Base-by-base conservation (phyloP, 495 filamentous ascomycete genomes). In the Penicillium mononematosum region DNA sequence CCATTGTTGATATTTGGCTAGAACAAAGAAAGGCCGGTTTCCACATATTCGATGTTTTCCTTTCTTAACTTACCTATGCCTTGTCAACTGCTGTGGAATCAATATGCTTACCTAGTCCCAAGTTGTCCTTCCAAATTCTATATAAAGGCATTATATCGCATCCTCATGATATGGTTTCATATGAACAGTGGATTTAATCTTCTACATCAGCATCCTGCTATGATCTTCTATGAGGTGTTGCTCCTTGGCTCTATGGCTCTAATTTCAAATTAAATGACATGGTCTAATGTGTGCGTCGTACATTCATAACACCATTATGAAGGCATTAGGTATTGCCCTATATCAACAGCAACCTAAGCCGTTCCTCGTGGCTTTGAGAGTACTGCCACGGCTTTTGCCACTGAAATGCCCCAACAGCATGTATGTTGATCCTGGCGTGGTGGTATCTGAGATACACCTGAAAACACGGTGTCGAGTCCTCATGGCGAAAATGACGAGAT, bases 271-370 rank as follows among this genome's bases (percentile, higher is more conserved):
- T 49, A 34, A 42, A 34, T 56, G 22, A 16, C 27, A 45, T 34
- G 11, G 3, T 58, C 59, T 61, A 58, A 19, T 48, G 27, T 48
- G 10, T 48, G n/a, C 41, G 12, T 46, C 49, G 25, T 58, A 58
- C 29, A 57, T 58, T 53, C 47, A 20, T 53, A 45, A 54, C 19
- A 8, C 42, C 41, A 54, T 41, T 5, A 41, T 54, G 20, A 14
- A 54, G 42, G 29, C 14, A 38, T 24, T 14, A 54, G 41, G 29
- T 4, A 38, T 24, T 16, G 2, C 31, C 27, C 22, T 19, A 22
- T 34, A 32, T 29, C n/a, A 5, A 27, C 17, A 10, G 16, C 17
- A 34, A 4, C 9, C 6, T 0, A 5, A 9, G 29, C 5, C 11
- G 17, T 45, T 54, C 6, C 29, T 44, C 27, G 10, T 16, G 12